Evolutionary conservation across 116 monocot species (phyloP).

Genomic region (Zostera marina): DNA sequence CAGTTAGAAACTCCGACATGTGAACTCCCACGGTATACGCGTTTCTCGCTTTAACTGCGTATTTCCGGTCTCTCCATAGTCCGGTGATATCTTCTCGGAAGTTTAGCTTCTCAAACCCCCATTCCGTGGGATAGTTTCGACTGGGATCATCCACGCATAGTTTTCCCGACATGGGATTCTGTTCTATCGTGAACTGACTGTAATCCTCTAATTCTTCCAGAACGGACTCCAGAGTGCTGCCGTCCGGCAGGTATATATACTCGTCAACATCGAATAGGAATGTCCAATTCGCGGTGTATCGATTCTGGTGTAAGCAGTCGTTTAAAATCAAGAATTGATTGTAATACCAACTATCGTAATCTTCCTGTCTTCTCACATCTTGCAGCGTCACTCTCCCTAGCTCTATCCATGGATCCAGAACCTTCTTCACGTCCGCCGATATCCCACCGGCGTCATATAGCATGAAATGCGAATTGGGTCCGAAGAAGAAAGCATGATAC

Average conservation of each 20-base stretch:
- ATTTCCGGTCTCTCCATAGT: conserved; percentile 67
- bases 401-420: conserved; percentile 65
- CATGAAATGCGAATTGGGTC: conserved; percentile 69
- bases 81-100: conserved; percentile 72
- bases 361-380: conserved; percentile 58
- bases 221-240: conserved; percentile 34
- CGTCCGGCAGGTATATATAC: conserved; percentile 58
- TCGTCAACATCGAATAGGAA: conserved; percentile 96
- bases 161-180: conserved; percentile 88
- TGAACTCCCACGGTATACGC: conserved; percentile 87
- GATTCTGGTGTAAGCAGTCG: conserved; percentile 68
- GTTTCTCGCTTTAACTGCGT: conserved; percentile 78
- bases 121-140: conserved; percentile 16
- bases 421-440: conserved; percentile 37
- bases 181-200: conserved; percentile 93
- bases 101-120: conserved; percentile 96
- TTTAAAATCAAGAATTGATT: conserved; percentile 95
- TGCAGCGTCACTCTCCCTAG: conserved; percentile 71
- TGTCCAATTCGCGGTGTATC: conserved; percentile 81
- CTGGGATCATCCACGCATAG: conserved; percentile 27
- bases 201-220: conserved; percentile 31
- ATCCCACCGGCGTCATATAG: conserved; percentile 92
- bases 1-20: conserved; percentile 84
- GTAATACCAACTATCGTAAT: conserved; percentile 82
- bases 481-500: conserved; percentile 84